Conservation (phyloP, 2,329 filamentous ascomycete genomes). For the Monosporascus sp. region DNA sequence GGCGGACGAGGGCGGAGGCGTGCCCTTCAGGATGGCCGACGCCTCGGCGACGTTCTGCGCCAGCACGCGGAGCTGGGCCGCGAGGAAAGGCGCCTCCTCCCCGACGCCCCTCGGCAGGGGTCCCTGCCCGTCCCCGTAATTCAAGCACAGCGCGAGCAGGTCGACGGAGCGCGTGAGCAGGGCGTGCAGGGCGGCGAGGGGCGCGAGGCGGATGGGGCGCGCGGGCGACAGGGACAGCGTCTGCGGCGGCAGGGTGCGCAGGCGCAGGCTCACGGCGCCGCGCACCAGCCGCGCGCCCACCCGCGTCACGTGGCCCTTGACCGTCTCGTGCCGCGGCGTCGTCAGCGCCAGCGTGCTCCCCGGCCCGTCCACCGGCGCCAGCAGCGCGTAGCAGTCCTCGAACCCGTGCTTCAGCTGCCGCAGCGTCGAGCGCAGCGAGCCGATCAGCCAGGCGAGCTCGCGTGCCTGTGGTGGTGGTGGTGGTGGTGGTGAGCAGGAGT, state of each 20-base stretch:
- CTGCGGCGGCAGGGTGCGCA: conserved; percentile 59
- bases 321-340: conserved; percentile 77
- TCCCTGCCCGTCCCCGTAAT: conserved; percentile 43
- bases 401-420: conserved; percentile 58
- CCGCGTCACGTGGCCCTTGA: conserved; percentile 89
- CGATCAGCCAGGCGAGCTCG: conserved; percentile 51
- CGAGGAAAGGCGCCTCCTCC: conserved; percentile 49
- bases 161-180: conserved; percentile 79
- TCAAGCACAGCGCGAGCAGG: conserved; percentile 68
- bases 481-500: conserved; percentile 8
- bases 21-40: conserved; percentile 50
- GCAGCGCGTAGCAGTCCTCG: conserved; percentile 80
- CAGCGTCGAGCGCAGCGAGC: conserved; percentile 44
- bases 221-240: conserved; percentile 43
- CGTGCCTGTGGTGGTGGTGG: conserved; percentile 22
- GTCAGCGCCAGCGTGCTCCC: conserved; percentile 87
- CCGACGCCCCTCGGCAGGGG: conserved; percentile 13
- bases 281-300: conserved; percentile 89
- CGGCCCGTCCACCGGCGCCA: conserved; percentile 70
- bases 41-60: conserved; percentile 50
- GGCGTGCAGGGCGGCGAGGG: conserved; percentile 67
- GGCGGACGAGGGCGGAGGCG: conserved; percentile 40
- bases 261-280: conserved; percentile 72
- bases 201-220: conserved; percentile 55
- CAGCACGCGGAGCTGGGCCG: conserved; percentile 51